Base-by-base conservation (phyloP, 192 early-diverging fungal species). In the Entomortierella chlamydospora region DNA sequence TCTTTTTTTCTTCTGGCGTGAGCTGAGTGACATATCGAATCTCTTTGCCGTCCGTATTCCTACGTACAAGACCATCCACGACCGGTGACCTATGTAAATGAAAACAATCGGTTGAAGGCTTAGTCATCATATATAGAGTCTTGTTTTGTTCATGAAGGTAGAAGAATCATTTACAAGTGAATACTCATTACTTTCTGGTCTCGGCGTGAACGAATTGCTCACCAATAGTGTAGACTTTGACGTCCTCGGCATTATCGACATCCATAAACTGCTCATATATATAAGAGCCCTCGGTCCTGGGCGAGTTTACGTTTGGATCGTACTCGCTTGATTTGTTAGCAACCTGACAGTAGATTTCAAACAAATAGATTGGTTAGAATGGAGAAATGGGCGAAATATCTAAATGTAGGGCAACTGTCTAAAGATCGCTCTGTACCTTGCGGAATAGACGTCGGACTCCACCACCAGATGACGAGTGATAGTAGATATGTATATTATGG, bases 401-500 rank as follows among this genome's bases (percentile, higher is more conserved):
- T n/a, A n/a, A n/a, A n/a, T n/a, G n/a, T n/a, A n/a, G n/a, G n/a
- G n/a, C n/a, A n/a, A n/a, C n/a, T n/a, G n/a, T n/a, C n/a, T n/a
- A n/a, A n/a, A n/a, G n/a, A n/a, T n/a, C n/a, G n/a, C n/a, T n/a
- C n/a, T n/a, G n/a, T 72, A 87, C 87, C 85, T 94, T 95, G 81
- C 93, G 86, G 81, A 94, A 94, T 53, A 94, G 84, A 33, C 87
- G 83, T 45, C 94, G 85, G 39, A 83, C 88, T 26, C 93, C 93
- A 53, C 97, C 96, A 47, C 97, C 97, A 50, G 88, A 82, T 39
- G 84, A 84, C 22, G 83, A 71, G n/a, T 90, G 83, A 73, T 96
- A 98, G 87, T 98, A 97, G 61, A 98, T 96, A 86, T 92, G 90
- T 63, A 98, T 94, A 78, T 97, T 98, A 87, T 98, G 97, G 79